Conservation (phyloP, 2,329 filamentous ascomycete genomes). For the Neospermospora avenae region DNA sequence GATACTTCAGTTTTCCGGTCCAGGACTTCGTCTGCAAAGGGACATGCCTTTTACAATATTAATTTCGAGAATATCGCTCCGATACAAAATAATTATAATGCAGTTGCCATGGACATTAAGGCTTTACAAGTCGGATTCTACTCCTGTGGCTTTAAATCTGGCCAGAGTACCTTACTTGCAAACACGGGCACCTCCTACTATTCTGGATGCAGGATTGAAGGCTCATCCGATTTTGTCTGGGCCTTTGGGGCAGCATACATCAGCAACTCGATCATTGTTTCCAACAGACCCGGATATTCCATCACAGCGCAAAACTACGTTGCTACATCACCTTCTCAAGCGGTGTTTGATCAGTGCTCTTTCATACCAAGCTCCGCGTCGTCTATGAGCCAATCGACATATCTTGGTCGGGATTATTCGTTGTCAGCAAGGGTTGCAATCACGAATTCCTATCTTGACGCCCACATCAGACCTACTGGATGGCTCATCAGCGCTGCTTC, state of each 20-base stretch:
- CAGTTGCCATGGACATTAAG: conserved; percentile 12
- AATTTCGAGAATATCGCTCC: conserved; percentile 10
- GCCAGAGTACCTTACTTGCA: conserved; percentile 6
- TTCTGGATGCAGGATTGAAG: conserved; percentile 9
- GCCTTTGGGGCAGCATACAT: conserved; percentile 5
- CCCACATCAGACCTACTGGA: conserved; percentile 47
- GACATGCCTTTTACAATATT: conserved; percentile 10
- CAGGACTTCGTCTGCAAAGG: conserved; percentile 4
- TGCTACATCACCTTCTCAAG: conserved; percentile 31
- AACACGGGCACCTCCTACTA: conserved; percentile 7
- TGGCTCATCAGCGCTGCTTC: conserved; percentile 38
- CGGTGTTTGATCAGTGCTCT: conserved; percentile 52
- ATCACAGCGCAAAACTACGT: conserved; percentile 4
- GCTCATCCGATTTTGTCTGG: conserved; percentile 9
- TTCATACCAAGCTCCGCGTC: conserved; percentile 39
- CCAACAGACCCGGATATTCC: conserved; percentile 4
- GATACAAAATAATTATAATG: background rate
- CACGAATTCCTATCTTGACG: conserved; percentile 44
- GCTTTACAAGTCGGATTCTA: conserved; percentile 10
- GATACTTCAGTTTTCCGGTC: conserved; percentile 3
- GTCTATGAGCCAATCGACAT: conserved; percentile 40
- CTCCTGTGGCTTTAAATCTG: conserved; percentile 9
- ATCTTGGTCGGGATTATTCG: conserved; percentile 50
- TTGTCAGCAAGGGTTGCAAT: conserved; percentile 47
- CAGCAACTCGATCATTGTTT: conserved; percentile 9